A percentile compares a stretch with the other conserved stretches of the same genome.
phyloP scores from a whole-genome alignment of 495 filamentous ascomycete species.

The Oleoguttula mirabilis region DNA sequence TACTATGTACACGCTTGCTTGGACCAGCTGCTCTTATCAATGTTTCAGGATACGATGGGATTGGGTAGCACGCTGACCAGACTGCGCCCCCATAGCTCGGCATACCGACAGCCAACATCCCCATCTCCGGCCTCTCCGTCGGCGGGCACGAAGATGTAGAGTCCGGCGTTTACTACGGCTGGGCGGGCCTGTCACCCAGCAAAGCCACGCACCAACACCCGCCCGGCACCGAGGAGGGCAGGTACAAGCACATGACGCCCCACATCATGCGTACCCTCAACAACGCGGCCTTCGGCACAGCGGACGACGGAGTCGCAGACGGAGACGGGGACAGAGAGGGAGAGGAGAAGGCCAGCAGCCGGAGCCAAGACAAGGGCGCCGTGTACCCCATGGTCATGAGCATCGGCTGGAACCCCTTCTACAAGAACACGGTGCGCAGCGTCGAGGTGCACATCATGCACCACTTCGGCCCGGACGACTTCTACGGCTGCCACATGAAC shows the following conservation, averaged over 20 bases:
- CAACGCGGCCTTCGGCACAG: not conserved
- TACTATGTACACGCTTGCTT: too few species aligned
- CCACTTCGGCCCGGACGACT: constrained; percentile 51
- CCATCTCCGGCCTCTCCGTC: constrained; percentile 53
- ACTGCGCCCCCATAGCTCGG: constrained; percentile 47
- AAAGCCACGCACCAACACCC: constrained; percentile 14
- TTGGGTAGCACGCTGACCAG: too few species aligned
- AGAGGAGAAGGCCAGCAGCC: not conserved
- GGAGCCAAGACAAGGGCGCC: constrained; percentile 2
- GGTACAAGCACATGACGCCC: constrained; percentile 5
- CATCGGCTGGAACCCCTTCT: constrained; percentile 93
- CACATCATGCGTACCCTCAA: constrained; percentile 2
- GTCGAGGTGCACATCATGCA: constrained; percentile 91
- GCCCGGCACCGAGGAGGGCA: not conserved
- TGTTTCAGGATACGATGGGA: too few species aligned
- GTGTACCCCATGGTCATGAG: constrained; percentile 84
- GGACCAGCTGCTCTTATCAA: too few species aligned
- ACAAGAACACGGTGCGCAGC: constrained; percentile 69
- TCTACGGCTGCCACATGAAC: constrained; percentile 71
- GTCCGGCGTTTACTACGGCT: constrained; percentile 87
- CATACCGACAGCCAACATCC: constrained; percentile 95
- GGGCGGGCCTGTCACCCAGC: constrained; percentile 45
- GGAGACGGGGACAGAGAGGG: not conserved
- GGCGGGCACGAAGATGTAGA: constrained; percentile 58
- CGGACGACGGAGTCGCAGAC: not conserved